phyloP scores from a whole-genome alignment of 768 basidiomycete species.

The Coprinopsis sp. region DNA sequence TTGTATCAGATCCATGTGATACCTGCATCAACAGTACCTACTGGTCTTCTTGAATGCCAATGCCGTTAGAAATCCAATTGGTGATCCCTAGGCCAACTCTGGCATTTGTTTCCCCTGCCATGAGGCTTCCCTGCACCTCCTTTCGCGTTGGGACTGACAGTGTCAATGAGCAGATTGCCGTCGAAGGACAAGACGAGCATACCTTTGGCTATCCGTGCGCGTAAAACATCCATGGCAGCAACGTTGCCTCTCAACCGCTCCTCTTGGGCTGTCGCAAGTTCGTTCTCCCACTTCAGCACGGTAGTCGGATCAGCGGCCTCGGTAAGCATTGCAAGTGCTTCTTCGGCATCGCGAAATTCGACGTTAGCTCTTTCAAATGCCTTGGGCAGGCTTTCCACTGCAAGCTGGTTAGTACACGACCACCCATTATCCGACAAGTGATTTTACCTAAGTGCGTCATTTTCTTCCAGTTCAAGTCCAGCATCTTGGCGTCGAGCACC shows the following conservation, averaged over 20 bases:
- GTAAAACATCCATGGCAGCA: neutral
- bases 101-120: neutral
- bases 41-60: constrained; percentile 6
- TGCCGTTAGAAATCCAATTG: neutral
- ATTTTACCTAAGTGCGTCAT: constrained; percentile 4
- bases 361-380: neutral
- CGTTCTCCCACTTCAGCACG: neutral
- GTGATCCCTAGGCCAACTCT: neutral
- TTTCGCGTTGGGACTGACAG: neutral
- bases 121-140: neutral
- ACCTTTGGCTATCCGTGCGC: too few species aligned
- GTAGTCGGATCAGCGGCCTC: neutral
- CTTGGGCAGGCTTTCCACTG: neutral
- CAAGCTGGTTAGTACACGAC: too few species aligned
- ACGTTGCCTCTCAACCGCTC: neutral
- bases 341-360: neutral
- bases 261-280: neutral
- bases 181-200: neutral
- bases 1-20: too few species aligned
- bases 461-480: constrained; percentile 31
- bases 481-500: constrained; percentile 26
- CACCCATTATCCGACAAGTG: neutral
- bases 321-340: neutral
- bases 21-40: too few species aligned
- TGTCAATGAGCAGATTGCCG: too few species aligned